A percentile compares a stretch with the other conserved stretches of the same genome.
Conservation (phyloP, 306 rosid species). For the apple (Malus domestica) region DNA sequence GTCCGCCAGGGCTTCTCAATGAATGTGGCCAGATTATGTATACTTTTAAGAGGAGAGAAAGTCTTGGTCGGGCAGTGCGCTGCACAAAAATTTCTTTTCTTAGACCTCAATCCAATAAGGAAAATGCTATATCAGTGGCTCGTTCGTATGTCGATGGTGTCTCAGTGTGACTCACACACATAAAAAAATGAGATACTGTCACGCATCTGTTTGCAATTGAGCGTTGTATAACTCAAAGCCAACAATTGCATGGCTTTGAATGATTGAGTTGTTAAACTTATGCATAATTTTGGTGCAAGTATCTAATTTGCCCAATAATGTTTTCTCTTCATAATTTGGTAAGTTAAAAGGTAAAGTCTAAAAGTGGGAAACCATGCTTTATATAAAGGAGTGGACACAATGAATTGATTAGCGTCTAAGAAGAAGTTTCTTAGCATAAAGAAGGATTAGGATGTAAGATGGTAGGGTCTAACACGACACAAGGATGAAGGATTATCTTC, state of each 20-base stretch:
- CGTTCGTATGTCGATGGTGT: background rate
- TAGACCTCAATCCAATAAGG: background rate
- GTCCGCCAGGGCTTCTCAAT: background rate
- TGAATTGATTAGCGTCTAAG: constrained; percentile 15
- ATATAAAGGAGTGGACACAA: constrained; percentile 24
- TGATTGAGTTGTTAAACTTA: background rate
- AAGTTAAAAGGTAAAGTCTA: constrained; percentile 1
- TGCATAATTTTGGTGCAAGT: background rate
- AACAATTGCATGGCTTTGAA: background rate
- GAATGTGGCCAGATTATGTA: background rate
- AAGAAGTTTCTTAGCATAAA: constrained; percentile 33
- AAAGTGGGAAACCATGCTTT: constrained; percentile 29
- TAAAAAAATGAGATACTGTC: background rate
- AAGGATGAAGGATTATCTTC: constrained; percentile 4
- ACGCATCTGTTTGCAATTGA: background rate
- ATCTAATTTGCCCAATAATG: background rate
- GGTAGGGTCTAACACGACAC: constrained; percentile 23
- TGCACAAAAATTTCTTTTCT: too few relatives aligned
- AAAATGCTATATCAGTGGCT: background rate
- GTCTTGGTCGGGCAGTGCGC: too few relatives aligned
- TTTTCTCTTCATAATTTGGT: constrained; percentile 10
- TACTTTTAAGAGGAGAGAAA: background rate
- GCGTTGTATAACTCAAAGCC: background rate
- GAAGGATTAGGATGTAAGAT: constrained; percentile 23
- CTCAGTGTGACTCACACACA: background rate